These are phyloP conservation scores for Saturnispora gosingensis DNA, from an alignment of 805 yeast genomes.

Conservation along the genomic window DNA sequence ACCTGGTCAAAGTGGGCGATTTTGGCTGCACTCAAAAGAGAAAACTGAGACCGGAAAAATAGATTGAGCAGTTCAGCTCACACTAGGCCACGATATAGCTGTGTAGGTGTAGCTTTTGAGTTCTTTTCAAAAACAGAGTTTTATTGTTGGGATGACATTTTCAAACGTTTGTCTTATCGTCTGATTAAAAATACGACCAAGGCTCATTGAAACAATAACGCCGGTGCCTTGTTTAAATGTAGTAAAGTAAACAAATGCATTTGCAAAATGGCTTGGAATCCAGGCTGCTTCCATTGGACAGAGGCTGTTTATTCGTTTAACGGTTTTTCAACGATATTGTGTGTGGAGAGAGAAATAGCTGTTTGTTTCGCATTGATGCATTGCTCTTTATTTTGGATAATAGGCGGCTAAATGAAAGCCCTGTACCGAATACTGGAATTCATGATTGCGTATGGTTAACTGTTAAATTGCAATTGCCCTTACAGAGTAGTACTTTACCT, in stretches of 20 bases:
- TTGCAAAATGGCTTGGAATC: not conserved
- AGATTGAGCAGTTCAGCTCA: not conserved
- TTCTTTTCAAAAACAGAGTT: not conserved
- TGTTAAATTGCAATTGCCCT: too few relatives aligned
- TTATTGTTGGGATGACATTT: not conserved
- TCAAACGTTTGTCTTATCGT: not conserved
- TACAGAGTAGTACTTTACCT: too few relatives aligned
- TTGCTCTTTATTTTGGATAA: not conserved
- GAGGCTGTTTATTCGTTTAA: not conserved
- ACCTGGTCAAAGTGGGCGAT: too few relatives aligned
- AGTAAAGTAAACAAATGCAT: not conserved
- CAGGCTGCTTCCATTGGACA: not conserved
- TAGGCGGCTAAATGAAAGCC: too few relatives aligned
- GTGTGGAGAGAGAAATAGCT: not conserved
- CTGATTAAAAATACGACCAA: not conserved
- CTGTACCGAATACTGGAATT: too few relatives aligned
- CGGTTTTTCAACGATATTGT: not conserved
- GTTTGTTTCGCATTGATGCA: not conserved
- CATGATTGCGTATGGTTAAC: too few relatives aligned
- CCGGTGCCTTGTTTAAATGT: not conserved
- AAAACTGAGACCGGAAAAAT: not conserved
- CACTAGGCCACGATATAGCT: not conserved
- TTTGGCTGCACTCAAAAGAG: too few relatives aligned
- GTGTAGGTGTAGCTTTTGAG: not conserved
- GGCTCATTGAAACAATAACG: not conserved